Conservation (phyloP, 2,329 filamentous ascomycete genomes). For the Rutstroemia sp. region DNA sequence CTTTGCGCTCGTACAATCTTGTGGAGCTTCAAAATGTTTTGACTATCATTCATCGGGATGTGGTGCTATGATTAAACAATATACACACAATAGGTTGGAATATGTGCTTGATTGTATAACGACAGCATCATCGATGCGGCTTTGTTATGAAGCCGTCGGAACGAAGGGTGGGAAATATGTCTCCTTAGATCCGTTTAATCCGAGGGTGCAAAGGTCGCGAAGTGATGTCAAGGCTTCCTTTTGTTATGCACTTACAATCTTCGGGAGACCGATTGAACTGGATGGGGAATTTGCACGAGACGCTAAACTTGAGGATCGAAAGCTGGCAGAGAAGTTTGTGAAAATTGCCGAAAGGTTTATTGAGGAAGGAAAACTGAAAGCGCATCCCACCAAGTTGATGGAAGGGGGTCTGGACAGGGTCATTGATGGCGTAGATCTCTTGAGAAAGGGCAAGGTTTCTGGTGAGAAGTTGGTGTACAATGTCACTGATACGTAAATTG, state of each 20-base stretch:
- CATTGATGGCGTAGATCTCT: not conserved
- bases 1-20: conserved; percentile 32
- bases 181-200: conserved; percentile 10
- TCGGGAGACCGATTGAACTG: conserved; percentile 1
- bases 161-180: conserved; percentile 27
- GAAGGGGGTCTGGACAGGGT: not conserved
- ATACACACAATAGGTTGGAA: conserved; percentile 33
- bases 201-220: conserved; percentile 1
- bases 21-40: conserved; percentile 36
- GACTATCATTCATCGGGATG: conserved; percentile 33
- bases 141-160: conserved; percentile 35
- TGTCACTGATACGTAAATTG: not conserved
- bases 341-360: not conserved
- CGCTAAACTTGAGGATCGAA: conserved; percentile 1
- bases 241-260: conserved; percentile 1
- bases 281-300: conserved; percentile 1
- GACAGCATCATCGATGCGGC: conserved; percentile 23
- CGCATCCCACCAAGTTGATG: not conserved
- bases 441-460: conserved; percentile 4
- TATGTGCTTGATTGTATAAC: conserved; percentile 36
- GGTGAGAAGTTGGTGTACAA: not conserved
- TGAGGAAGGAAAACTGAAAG: not conserved
- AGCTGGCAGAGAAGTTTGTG: conserved; percentile 2
- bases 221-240: not conserved
- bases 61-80: conserved; percentile 30